phyloP scores from a whole-genome alignment of 140 eudicot genomes.

The Senecio squalidus region DNA sequence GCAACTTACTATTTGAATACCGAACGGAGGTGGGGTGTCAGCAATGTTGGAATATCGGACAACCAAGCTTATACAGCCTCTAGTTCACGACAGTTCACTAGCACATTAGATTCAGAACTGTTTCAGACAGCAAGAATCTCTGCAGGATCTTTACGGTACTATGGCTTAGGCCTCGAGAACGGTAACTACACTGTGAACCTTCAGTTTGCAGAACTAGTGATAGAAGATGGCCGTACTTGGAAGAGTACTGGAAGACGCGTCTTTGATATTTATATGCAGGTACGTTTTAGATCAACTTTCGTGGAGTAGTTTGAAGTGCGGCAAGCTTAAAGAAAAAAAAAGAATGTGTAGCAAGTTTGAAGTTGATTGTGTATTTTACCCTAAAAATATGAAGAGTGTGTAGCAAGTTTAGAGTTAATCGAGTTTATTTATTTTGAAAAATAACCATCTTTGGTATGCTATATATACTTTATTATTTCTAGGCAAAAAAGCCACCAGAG shows the following conservation, averaged over 20 bases:
- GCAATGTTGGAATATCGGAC: slow-evolving; percentile 53
- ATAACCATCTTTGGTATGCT: too few relatives aligned
- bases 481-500: too few relatives aligned
- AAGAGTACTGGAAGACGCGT: slow-evolving; percentile 60
- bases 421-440: too few relatives aligned
- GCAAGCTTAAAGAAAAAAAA: too few relatives aligned
- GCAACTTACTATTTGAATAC: slow-evolving; percentile 42
- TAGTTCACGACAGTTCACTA: slow-evolving; percentile 40
- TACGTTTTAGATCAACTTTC: too few relatives aligned
- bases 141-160: slow-evolving; percentile 74
- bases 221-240: slow-evolving; percentile 40
- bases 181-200: slow-evolving; percentile 68
- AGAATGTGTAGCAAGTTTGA: too few relatives aligned
- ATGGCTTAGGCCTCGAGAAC: slow-evolving; percentile 66
- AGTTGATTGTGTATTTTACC: too few relatives aligned
- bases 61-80: slow-evolving; percentile 17
- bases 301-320: too few relatives aligned
- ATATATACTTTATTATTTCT: too few relatives aligned
- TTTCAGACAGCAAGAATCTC: slow-evolving; percentile 75
- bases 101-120: slow-evolving; percentile 58
- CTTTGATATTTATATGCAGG: slow-evolving; percentile 74
- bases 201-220: slow-evolving; percentile 56
- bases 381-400: too few relatives aligned
- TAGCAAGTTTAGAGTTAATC: too few relatives aligned
- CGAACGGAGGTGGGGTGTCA: slow-evolving; percentile 72